Conservation (phyloP, 768 basidiomycete species). For the Rhodocollybia butyracea region DNA sequence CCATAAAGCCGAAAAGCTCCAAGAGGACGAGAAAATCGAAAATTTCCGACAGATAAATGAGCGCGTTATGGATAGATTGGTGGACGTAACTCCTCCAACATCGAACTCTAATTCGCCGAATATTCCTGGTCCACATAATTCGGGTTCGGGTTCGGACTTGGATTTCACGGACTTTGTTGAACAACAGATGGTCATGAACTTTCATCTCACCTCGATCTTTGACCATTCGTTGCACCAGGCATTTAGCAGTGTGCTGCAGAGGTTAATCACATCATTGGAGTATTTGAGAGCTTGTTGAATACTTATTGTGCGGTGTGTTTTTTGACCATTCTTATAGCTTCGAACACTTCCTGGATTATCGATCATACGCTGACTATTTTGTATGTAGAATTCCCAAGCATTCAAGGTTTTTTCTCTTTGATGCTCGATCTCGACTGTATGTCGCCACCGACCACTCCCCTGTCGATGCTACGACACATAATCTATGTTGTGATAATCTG, state of each 20-base stretch:
- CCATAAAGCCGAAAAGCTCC: conserved; percentile 88
- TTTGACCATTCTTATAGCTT: not conserved
- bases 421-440: conserved; percentile 62
- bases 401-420: conserved; percentile 94
- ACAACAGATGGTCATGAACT: conserved; percentile 73
- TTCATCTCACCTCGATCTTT: conserved; percentile 90
- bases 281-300: conserved; percentile 87
- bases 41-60: conserved; percentile 91
- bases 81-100: conserved; percentile 51
- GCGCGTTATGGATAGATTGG: conserved; percentile 77
- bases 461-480: conserved; percentile 84
- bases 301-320: conserved; percentile 65
- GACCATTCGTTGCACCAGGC: conserved; percentile 92
- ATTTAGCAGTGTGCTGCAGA: conserved; percentile 87
- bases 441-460: conserved; percentile 86
- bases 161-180: conserved; percentile 49
- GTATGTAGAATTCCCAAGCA: conserved; percentile 82
- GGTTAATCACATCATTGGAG: conserved; percentile 78
- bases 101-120: not conserved
- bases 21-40: conserved; percentile 90
- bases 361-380: not conserved
- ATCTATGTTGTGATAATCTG: conserved; percentile 24
- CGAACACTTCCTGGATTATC: too few relatives aligned
- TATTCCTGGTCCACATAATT: not conserved
- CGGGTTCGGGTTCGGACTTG: not conserved